Base-by-base conservation (phyloP, 2,329 filamentous ascomycete genomes). In the Colletotrichum horii region DNA sequence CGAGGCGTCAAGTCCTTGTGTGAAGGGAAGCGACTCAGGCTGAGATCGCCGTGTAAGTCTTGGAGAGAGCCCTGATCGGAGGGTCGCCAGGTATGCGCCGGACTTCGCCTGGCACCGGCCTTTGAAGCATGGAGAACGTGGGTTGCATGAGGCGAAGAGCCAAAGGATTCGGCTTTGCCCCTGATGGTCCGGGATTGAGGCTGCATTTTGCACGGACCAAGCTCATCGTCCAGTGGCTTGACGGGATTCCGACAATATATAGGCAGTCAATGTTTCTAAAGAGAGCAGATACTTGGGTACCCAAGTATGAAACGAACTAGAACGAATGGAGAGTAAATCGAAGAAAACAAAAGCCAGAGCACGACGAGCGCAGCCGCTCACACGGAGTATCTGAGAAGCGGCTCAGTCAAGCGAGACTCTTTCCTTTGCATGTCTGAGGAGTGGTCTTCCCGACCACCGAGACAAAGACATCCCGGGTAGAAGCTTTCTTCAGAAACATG, bases 401-500 rank as follows among this genome's bases (percentile, higher is more conserved):
- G 43, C 43, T 4, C 11, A 22, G 3, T 14, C 43, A 2, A 48
- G n/a, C n/a, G 19, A 52, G 43, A 52, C 43, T n/a, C 1, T 52
- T 2, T 14, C 43, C n/a, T 52, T 22, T 14, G 6, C n/a, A 24
- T 52, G 4, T 4, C 4, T 52, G n/a, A 52, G 0, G 11, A 3
- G n/a, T 22, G 0, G n/a, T 22, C 11, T 14, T 16, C n/a, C 3
- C 14, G 11, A 6, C 12, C 38, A 1, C 38, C n/a, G 38, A 48
- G 9, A 48, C 38, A 43, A 6, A 43, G 19, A 0, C 3, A 12
- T n/a, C 9, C 6, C 0, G 36, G n/a, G 19, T n/a, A n/a, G n/a
- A 52, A 4, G 43, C 6, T 52, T 22, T 0, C 0, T 14, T 8
- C 12, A 4, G 43, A 22, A 0, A 52, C 11, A 52, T 3, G 1